Percentiles rank a stretch among this genome's conserved stretches.
Evolutionary conservation across 306 rosid genomes (phyloP).

Genomic region (Cucurbita moschata): DNA sequence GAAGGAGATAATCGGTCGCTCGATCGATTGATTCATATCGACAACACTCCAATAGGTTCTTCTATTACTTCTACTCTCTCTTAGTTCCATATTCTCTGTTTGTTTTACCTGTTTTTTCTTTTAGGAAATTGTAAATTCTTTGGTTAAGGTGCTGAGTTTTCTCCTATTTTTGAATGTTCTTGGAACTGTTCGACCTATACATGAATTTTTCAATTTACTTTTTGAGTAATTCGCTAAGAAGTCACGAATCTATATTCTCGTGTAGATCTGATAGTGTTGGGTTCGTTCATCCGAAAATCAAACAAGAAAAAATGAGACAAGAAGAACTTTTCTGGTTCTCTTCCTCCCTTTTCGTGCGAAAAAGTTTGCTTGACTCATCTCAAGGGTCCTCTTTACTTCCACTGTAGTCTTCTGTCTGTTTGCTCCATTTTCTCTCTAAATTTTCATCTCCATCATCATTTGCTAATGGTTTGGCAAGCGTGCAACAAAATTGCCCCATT

Average conservation of each 20-base stretch:
- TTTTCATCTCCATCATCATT: not conserved
- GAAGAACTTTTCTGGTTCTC: not conserved
- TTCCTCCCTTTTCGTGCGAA: not conserved
- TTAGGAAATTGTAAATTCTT: slow-evolving; percentile 1
- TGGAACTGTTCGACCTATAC: not conserved
- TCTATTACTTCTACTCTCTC: not conserved
- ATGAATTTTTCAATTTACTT: not conserved
- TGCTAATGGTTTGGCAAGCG: not conserved
- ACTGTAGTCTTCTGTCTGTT: not conserved
- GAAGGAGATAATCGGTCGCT: slow-evolving; percentile 28
- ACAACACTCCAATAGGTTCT: not conserved
- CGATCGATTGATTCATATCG: not conserved
- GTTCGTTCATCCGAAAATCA: not conserved
- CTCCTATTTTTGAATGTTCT: not conserved
- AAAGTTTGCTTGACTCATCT: not conserved
- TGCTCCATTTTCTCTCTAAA: not conserved
- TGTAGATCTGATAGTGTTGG: slow-evolving; percentile 6
- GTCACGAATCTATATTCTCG: not conserved
- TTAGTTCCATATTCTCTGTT: not conserved
- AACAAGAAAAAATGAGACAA: not conserved
- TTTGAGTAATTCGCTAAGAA: not conserved
- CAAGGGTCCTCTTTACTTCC: not conserved
- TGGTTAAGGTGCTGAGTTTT: not conserved
- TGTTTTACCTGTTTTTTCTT: not conserved
- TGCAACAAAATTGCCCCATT: not conserved